Evolutionary conservation across 108 stramenopile species (phyloP), one percentile per base, ranked within the genome.

Genomic region (Cyclotella kingstonii): DNA sequence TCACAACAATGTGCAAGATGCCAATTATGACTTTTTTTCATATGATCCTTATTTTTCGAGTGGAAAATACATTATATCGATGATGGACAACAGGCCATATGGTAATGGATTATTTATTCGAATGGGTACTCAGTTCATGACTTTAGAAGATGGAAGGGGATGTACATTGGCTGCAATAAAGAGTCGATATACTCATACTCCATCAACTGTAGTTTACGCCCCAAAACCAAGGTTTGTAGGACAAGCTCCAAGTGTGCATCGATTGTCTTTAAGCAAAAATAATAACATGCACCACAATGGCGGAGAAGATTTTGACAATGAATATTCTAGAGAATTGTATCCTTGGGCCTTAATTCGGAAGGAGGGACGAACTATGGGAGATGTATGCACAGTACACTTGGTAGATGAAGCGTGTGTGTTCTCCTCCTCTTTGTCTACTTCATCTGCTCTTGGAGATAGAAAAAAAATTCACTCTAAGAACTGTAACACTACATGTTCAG

Each of bases 321-420:
- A 29, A 35, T 4, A 55, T 19, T 36, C 34, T n/a, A 39, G 62
- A 25, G 42, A 64, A 44, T 54, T 60, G 45, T 77, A 60, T 60
- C 76, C 76, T 3, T 77, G 76, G 76, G 76, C 76, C 2, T 65
- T 77, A 50, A 56, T 77, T 2, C 25, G 63, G 18, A 77, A 77
- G 42, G 56, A 58, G n/a, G 76, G 76, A 8, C 18, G 76, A 18
- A 44, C 49, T 7, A 65, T 59, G 51, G 50, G 14, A 17, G 68
- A 77, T 51, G 38, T 44, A 2, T 57, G 57, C 17, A 48, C 34
- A 8, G 51, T 75, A 25, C 66, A 75, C 52, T 42, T 68, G 39
- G 66, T 62, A 17, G 66, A 66, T 18, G 47, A 56, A 5, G 9
- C 11, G 2, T 30, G 25, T 14, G 26, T 25, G 12, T 12, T 10